Percentiles rank a stretch among this genome's conserved stretches.
Conservation (phyloP, 148 eudicot species). For the Arbutus unedo region DNA sequence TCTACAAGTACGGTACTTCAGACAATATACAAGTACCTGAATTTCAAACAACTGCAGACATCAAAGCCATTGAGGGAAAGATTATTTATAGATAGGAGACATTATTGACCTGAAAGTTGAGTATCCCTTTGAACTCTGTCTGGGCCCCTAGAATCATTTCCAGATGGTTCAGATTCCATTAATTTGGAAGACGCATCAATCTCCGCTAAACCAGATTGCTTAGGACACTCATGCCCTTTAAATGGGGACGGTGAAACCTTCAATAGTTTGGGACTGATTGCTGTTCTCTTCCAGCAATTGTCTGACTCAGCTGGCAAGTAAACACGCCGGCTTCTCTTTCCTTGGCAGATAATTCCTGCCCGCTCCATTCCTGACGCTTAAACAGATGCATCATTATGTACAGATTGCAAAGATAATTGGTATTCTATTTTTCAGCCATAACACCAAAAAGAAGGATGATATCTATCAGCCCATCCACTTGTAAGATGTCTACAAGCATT, state of each 20-base stretch:
- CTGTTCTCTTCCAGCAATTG: constrained; percentile 4
- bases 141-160: constrained; percentile 10
- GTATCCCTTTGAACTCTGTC: constrained; percentile 12
- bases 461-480: not conserved
- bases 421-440: not conserved
- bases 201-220: constrained; percentile 16
- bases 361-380: constrained; percentile 16
- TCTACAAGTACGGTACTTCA: not conserved
- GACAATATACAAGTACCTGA: not conserved
- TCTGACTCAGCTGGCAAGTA: constrained; percentile 25
- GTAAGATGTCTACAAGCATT: not conserved
- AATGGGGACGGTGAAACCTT: not conserved
- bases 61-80: not conserved
- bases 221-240: not conserved
- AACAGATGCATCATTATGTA: constrained; percentile 8
- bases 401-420: constrained; percentile 6
- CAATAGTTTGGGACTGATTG: constrained; percentile 2
- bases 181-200: not conserved
- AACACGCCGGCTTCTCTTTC: constrained; percentile 29
- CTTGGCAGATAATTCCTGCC: constrained; percentile 14
- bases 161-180: constrained; percentile 2
- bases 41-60: constrained; percentile 5
- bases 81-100: not conserved
- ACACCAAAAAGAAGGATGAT: not conserved
- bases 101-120: constrained; percentile 23